phyloP scores from a whole-genome alignment of 768 basidiomycete species.

The Phaeotremella fagi region DNA sequence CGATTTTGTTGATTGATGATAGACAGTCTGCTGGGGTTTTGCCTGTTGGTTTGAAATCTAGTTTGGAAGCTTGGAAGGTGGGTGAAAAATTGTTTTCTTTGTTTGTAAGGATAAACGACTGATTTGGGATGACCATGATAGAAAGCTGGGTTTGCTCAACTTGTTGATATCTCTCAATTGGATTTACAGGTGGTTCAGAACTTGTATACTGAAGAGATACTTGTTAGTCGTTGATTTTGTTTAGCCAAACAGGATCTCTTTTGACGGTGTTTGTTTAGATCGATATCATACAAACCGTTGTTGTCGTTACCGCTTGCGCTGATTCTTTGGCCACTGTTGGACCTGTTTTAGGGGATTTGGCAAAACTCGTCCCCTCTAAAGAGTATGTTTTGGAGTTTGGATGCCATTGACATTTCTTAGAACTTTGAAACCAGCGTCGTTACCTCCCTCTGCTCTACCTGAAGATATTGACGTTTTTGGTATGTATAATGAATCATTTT shows the following conservation, averaged over 20 bases:
- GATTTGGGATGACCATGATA: constrained; percentile 46
- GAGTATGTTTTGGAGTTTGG: constrained; percentile 8
- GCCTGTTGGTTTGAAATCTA: constrained; percentile 30
- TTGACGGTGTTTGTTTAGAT: constrained; percentile 21
- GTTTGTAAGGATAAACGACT: constrained; percentile 6
- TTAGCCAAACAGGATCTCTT: too few relatives aligned
- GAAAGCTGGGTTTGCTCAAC: constrained; percentile 34
- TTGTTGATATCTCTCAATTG: constrained; percentile 25
- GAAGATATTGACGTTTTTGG: constrained; percentile 35
- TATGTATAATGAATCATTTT: too few relatives aligned
- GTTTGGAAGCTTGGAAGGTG: constrained; percentile 66
- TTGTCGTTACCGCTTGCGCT: constrained; percentile 43
- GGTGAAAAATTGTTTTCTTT: constrained; percentile 20
- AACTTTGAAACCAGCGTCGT: neutral
- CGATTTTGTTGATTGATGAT: constrained; percentile 59
- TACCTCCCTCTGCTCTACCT: constrained; percentile 11
- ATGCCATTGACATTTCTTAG: neutral
- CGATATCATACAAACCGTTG: constrained; percentile 19
- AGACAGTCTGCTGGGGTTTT: constrained; percentile 42
- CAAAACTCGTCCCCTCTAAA: constrained; percentile 21
- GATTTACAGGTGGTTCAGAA: constrained; percentile 22
- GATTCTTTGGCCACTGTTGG: constrained; percentile 44
- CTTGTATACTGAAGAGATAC: constrained; percentile 12
- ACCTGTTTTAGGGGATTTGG: constrained; percentile 32
- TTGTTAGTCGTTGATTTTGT: constrained; percentile 10